Conservation (phyloP, 352 stramenopile genomes). For the Phytophthora megakarya region DNA sequence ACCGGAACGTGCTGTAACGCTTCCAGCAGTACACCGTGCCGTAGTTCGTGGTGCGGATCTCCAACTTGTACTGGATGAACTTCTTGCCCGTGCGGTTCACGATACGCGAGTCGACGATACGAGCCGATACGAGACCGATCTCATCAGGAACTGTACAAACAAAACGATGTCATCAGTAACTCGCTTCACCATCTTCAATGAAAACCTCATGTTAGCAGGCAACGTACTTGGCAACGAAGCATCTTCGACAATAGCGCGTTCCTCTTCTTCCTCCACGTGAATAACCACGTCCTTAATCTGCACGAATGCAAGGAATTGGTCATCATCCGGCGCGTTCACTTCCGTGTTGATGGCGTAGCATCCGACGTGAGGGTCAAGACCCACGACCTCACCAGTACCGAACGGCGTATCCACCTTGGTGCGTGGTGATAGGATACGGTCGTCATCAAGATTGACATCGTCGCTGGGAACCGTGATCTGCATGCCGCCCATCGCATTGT, state of each 20-base stretch:
- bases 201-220: conserved; percentile 3
- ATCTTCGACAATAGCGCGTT: conserved; percentile 83
- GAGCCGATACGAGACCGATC: conserved; percentile 78
- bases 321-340: conserved; percentile 69
- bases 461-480: conserved; percentile 70
- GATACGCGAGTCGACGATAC: conserved; percentile 85
- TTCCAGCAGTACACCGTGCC: conserved; percentile 90
- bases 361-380: conserved; percentile 85
- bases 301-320: conserved; percentile 85
- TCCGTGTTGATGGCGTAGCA: conserved; percentile 90
- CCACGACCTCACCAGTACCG: conserved; percentile 79
- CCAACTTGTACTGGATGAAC: conserved; percentile 91
- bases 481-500: conserved; percentile 67
- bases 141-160: conserved; percentile 71
- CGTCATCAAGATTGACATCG: conserved; percentile 83
- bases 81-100: conserved; percentile 86
- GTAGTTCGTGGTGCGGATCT: conserved; percentile 89
- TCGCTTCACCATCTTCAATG: conserved; percentile 17
- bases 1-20: conserved; percentile 89
- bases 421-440: conserved; percentile 83
- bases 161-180: conserved; percentile 23
- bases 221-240: conserved; percentile 77
- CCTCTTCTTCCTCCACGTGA: conserved; percentile 74
- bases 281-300: conserved; percentile 79
- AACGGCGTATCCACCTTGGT: conserved; percentile 89